Percentiles rank a stretch among this genome's conserved stretches.
Conservation (phyloP, 1,284 basidiomycete genomes). For the Kalmanozyma brasiliensis region DNA sequence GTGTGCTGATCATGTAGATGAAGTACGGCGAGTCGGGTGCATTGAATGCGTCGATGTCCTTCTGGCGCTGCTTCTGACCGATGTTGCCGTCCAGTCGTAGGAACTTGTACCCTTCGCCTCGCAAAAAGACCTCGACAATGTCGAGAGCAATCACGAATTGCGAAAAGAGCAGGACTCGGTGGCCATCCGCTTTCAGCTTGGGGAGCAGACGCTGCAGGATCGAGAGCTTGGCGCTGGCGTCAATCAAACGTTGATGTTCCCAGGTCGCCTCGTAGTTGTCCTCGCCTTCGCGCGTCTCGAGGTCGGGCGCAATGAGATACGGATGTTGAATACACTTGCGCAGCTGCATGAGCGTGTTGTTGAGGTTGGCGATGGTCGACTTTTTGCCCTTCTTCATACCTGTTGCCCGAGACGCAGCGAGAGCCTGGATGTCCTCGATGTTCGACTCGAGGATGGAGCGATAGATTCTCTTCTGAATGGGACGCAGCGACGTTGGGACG, state of each 20-base stretch:
- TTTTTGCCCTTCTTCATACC: slow-evolving; percentile 28
- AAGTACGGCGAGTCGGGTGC: slow-evolving; percentile 77
- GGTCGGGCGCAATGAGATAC: slow-evolving; percentile 82
- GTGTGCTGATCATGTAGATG: slow-evolving; percentile 65
- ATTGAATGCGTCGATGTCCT: slow-evolving; percentile 88
- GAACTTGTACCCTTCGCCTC: slow-evolving; percentile 63
- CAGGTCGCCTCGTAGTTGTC: slow-evolving; percentile 73
- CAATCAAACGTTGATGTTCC: slow-evolving; percentile 81
- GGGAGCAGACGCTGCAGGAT: slow-evolving; percentile 65
- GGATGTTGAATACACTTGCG: slow-evolving; percentile 64
- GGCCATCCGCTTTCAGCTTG: slow-evolving; percentile 65
- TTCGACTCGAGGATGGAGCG: slow-evolving; percentile 69
- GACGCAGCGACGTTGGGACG: slow-evolving; percentile 87
- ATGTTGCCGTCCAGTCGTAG: slow-evolving; percentile 59
- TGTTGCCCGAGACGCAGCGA: slow-evolving; percentile 31
- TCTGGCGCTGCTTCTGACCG: slow-evolving; percentile 54
- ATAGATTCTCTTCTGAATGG: slow-evolving; percentile 89
- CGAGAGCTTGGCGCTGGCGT: slow-evolving; percentile 80
- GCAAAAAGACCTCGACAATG: slow-evolving; percentile 66
- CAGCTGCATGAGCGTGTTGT: slow-evolving; percentile 64
- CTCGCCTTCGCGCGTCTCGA: slow-evolving; percentile 75
- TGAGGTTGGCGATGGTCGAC: slow-evolving; percentile 47
- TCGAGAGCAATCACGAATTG: slow-evolving; percentile 67
- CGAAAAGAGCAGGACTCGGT: slow-evolving; percentile 64
- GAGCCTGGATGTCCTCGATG: slow-evolving; percentile 54